Conservation (phyloP, 1,284 basidiomycete genomes). For the Cutaneotrichosporon sp. region DNA sequence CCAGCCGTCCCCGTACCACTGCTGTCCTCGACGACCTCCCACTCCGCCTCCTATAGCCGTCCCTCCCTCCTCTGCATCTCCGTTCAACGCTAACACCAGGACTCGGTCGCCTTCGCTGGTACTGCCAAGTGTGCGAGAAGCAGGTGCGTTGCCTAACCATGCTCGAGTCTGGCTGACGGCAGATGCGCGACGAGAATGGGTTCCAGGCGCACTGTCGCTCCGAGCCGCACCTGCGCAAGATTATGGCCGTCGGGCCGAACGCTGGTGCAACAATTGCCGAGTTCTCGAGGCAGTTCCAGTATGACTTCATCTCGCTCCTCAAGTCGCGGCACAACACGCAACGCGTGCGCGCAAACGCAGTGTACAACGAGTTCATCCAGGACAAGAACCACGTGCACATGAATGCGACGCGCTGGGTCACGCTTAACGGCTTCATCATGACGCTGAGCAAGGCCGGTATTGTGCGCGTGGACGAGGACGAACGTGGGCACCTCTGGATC, state of each 20-base stretch:
- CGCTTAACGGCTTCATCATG: conserved; percentile 90
- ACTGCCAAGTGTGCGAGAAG: conserved; percentile 94
- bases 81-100: conserved; percentile 46
- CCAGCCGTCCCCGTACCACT: too few relatives aligned
- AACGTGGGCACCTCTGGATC: conserved; percentile 90
- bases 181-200: conserved; percentile 87
- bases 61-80: not conserved
- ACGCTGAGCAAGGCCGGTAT: conserved; percentile 85
- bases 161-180: conserved; percentile 42
- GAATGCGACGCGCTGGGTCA: conserved; percentile 98
- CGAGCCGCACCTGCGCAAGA: conserved; percentile 79
- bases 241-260: conserved; percentile 91
- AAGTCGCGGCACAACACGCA: conserved; percentile 80
- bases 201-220: conserved; percentile 60
- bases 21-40: too few relatives aligned
- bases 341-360: conserved; percentile 88
- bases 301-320: conserved; percentile 85
- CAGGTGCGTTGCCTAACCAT: not conserved
- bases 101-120: conserved; percentile 89
- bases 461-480: conserved; percentile 92
- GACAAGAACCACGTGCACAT: conserved; percentile 96
- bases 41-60: too few relatives aligned
- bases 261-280: conserved; percentile 88
- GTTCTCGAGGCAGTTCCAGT: conserved; percentile 87
- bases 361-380: conserved; percentile 97